phyloP scores from a whole-genome alignment of 164 flowering plant genomes.

The Kalanchoe fedtschenkoi region DNA sequence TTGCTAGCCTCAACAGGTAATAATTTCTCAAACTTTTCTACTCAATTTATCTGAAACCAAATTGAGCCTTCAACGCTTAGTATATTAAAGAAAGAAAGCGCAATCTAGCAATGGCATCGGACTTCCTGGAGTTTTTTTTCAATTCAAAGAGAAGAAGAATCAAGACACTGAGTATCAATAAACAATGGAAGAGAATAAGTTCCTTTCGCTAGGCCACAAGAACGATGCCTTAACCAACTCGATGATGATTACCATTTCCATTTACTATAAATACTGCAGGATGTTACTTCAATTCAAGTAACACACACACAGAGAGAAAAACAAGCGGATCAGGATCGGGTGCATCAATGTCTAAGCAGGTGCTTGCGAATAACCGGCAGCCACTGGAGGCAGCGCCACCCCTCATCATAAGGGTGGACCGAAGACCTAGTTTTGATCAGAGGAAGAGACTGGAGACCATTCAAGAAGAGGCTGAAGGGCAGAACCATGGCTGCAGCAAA shows the following conservation, averaged over 20 bases:
- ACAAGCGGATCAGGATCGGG: not conserved
- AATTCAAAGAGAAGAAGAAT: not conserved
- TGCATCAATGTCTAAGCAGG: not conserved
- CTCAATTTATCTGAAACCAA: too few species aligned
- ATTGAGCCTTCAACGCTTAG: too few species aligned
- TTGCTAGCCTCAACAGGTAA: too few species aligned
- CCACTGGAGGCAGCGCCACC: not conserved
- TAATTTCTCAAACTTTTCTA: too few species aligned
- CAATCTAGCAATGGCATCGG: too few species aligned
- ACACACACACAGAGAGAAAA: not conserved
- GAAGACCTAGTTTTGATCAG: not conserved
- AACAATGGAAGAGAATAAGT: not conserved
- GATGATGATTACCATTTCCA: not conserved
- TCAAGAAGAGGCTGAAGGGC: not conserved
- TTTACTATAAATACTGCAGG: not conserved
- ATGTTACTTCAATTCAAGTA: not conserved
- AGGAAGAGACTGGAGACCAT: conserved; percentile 1
- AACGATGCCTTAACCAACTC: conserved; percentile 2
- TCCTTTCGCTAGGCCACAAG: not conserved
- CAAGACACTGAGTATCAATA: not conserved
- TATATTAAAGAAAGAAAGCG: too few species aligned
- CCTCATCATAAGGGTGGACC: not conserved
- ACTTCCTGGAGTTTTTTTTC: too few species aligned
- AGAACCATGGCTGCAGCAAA: not conserved
- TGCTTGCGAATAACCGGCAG: not conserved